Conservation (phyloP, 352 stramenopile genomes). For the Blastocystis hominis region DNA sequence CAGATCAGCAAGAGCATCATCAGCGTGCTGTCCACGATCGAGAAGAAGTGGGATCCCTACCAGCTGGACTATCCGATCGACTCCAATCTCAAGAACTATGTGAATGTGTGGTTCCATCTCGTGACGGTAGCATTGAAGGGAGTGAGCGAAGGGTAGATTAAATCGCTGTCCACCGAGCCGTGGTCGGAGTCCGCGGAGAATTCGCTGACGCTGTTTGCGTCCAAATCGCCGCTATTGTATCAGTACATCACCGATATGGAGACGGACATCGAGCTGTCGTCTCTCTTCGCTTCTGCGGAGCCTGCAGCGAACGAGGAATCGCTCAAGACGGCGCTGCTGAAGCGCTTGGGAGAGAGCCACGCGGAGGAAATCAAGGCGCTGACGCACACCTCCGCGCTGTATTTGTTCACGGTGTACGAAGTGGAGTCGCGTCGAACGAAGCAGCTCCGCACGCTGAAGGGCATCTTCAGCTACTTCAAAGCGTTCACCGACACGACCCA, state of each 20-base stretch:
- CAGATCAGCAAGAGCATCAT: constrained; percentile 19
- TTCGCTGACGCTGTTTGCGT: constrained; percentile 22
- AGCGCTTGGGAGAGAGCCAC: neutral
- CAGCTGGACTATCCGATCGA: constrained; percentile 7
- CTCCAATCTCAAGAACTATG: constrained; percentile 4
- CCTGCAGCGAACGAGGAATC: neutral
- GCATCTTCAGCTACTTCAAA: constrained; percentile 44
- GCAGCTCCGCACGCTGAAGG: constrained; percentile 20
- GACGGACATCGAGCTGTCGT: constrained; percentile 44
- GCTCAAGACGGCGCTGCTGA: neutral
- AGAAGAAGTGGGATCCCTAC: constrained; percentile 45
- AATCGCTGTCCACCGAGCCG: constrained; percentile 26
- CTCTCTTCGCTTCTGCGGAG: neutral
- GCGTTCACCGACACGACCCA: neutral
- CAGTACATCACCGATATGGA: constrained; percentile 46
- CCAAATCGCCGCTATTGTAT: constrained; percentile 30
- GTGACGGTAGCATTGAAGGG: neutral
- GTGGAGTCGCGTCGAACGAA: constrained; percentile 2
- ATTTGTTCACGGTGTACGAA: constrained; percentile 42
- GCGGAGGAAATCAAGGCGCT: neutral
- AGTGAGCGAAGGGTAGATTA: neutral
- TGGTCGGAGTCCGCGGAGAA: constrained; percentile 27
- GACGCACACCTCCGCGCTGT: neutral
- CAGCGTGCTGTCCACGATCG: constrained; percentile 16
- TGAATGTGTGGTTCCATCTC: constrained; percentile 45